Conservation (phyloP, 2,329 filamentous ascomycete species). For the Aspergillus bombycis region DNA sequence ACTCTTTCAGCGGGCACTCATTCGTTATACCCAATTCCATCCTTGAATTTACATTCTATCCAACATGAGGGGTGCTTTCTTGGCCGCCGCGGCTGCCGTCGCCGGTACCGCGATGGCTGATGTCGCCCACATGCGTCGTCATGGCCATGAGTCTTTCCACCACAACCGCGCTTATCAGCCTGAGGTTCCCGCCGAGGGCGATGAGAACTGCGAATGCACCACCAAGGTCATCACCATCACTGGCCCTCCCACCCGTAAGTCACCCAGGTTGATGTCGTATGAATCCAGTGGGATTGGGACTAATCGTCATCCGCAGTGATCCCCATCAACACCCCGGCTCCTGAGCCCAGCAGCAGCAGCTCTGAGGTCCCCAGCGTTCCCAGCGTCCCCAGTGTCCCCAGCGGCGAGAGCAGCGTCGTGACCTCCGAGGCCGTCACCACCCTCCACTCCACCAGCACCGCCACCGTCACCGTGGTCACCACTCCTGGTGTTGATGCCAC, state of each 20-base stretch:
- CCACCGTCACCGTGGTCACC: slow-evolving; percentile 40
- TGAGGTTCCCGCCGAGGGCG: slow-evolving; percentile 29
- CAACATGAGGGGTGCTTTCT: slow-evolving; percentile 75
- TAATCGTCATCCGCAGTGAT: slow-evolving; percentile 40
- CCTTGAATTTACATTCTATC: slow-evolving; percentile 17
- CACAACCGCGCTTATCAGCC: slow-evolving; percentile 52
- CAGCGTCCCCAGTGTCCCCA: slow-evolving; percentile 22
- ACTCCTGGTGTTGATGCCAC: slow-evolving; percentile 20
- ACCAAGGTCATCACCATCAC: slow-evolving; percentile 74
- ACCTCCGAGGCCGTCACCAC: slow-evolving; percentile 37
- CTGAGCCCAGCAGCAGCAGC: slow-evolving; percentile 25
- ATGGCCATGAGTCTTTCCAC: slow-evolving; percentile 60
- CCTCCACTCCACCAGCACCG: slow-evolving; percentile 42
- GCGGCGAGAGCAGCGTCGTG: slow-evolving; percentile 21
- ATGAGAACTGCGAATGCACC: slow-evolving; percentile 67
- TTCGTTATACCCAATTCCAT: slow-evolving; percentile 36
- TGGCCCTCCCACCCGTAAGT: slow-evolving; percentile 66
- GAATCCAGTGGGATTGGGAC: slow-evolving; percentile 12
- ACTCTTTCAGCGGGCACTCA: slow-evolving; percentile 81
- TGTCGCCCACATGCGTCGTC: slow-evolving; percentile 53
- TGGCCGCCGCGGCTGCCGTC: slow-evolving; percentile 61
- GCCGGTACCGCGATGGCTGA: slow-evolving; percentile 59
- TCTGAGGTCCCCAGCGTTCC: slow-evolving; percentile 15
- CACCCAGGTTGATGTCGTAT: background rate
- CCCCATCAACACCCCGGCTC: slow-evolving; percentile 31